Percentiles rank a stretch among this genome's conserved stretches.
Conservation (phyloP, 2,329 filamentous ascomycete species). For the Zasmidium cellare region DNA sequence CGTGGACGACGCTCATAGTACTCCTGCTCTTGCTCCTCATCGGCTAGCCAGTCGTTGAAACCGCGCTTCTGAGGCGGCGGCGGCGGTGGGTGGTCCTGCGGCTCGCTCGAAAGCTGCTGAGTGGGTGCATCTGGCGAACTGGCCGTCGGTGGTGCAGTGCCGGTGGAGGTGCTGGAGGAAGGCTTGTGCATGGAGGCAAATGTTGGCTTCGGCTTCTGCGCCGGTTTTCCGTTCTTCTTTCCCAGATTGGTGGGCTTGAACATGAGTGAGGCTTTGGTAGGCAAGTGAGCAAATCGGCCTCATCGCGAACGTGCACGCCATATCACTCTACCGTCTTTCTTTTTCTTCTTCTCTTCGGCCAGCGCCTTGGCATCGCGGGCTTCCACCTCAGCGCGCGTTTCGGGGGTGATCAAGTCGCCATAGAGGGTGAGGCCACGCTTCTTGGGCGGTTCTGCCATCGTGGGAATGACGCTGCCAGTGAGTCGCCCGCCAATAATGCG, state of each 20-base stretch:
- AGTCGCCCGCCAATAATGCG: too few species aligned
- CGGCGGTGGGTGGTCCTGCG: slow-evolving; percentile 14
- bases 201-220: slow-evolving; percentile 62
- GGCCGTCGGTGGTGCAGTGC: slow-evolving; percentile 23
- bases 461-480: too few species aligned
- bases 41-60: slow-evolving; percentile 81
- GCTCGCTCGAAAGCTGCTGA: slow-evolving; percentile 11
- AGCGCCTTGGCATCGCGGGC: slow-evolving; percentile 49
- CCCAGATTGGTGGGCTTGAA: slow-evolving; percentile 78
- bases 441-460: slow-evolving; percentile 27
- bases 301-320: slow-evolving; percentile 30
- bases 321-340: slow-evolving; percentile 63
- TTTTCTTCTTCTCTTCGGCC: slow-evolving; percentile 51
- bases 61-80: slow-evolving; percentile 47
- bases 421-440: slow-evolving; percentile 51
- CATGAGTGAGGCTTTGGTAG: slow-evolving; percentile 63
- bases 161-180: slow-evolving; percentile 26
- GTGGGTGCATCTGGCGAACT: slow-evolving; percentile 23
- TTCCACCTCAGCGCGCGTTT: slow-evolving; percentile 62
- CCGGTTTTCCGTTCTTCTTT: slow-evolving; percentile 53
- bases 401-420: slow-evolving; percentile 73
- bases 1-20: slow-evolving; percentile 52
- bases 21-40: slow-evolving; percentile 76
- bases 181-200: slow-evolving; percentile 42
- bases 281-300: slow-evolving; percentile 50